Evolutionary conservation across 2,329 filamentous ascomycete genomes (phyloP), one percentile per base, ranked within the genome.

Genomic region (Talaromyces sp.): DNA sequence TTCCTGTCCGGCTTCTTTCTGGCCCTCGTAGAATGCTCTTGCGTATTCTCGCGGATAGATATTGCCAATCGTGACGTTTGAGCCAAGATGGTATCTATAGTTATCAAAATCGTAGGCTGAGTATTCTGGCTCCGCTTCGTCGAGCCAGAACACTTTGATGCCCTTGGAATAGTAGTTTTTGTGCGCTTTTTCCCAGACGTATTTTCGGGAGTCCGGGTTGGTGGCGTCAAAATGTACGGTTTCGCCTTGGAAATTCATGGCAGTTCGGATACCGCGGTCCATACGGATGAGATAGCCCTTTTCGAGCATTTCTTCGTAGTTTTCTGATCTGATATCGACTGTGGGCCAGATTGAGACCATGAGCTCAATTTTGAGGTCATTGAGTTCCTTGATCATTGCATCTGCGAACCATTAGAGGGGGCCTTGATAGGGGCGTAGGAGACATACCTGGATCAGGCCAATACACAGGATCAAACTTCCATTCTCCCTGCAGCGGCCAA

Each of bases 301-400:
- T 64, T 87, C 84, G 0, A 88, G 75, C 86, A 90, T 89, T 68
- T 89, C 83, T 0, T 80, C 69, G 70, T 84, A 89, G 72, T 89
- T 89, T 49, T 87, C 84, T 0, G 84, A 86, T 1, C 74, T 71
- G 13, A 79, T 81, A 62, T 89, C 86, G 1, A 90, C 87, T 0
- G 87, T 89, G 0, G 88, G 88, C 88, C 88, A 90, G 69, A 90
- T 84, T 0, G 86, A 89, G 0, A 90, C 86, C 87, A 90, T 90
- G 2, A 89, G 80, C 70, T 90, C 87, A 54, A 90, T 83, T 0
- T 81, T 80, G 66, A 90, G 74, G 0, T 82, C 78, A 49, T 84
- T 80, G 1, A 90, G 80, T 72, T 90, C 88, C 45, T 79, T 77
- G 25, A 89, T 79, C 88, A 90, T 90, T 3, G 85, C 85, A 54